Base-by-base conservation (phyloP, 2,329 filamentous ascomycete genomes). In the Penicillium paneum region DNA sequence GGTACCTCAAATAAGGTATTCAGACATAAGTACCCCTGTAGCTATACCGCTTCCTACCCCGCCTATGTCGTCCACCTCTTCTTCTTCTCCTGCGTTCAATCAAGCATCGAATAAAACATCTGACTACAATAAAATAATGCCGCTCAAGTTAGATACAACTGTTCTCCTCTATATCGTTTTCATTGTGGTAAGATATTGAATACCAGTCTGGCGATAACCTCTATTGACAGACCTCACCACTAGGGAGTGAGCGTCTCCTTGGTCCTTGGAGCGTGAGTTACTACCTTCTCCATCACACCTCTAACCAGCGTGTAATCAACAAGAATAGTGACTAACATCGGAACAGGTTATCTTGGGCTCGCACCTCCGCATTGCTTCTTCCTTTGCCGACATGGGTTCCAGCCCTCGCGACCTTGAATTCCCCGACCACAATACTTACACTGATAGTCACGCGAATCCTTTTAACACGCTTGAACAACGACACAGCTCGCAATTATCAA, bases 311-410 rank as follows among this genome's bases (percentile, higher is more conserved):
- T 45, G 1, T 21, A 41, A 29, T 41, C 2, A 41, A 52, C 1
- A 32, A 38, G 28, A 11, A 52, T 32, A 24, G 35, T 49, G 36
- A 44, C n/a, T 49, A 39, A 54, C 15, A 54, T 17, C 28, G 8
- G n/a, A 40, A 17, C 11, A 71, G 68, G 0, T 38, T 71, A 11
- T 61, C 68, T 32, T 71, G 65, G 68, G 57, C 63, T 11, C 62
- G 59, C n/a, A 64, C 62, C 11, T 42, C 49, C 15, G 40, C 59
- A n/a, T 42, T 64, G 7, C 57, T 48, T 49, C 65, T 70, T 24
- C 67, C 68, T 2, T 46, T 67, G 8, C 64, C 64, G 17, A 55
- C 53, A 35, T 68, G 60, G 54, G 35, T 70, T 39, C 62, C 63
- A 48, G 61, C 46, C 3, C 40, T 61, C 12, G 56, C 60, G 6